These are phyloP conservation scores for Aureobasidium zeae DNA, from an alignment of 2,329 filamentous ascomycete genomes.

Conservation along the genomic window DNA sequence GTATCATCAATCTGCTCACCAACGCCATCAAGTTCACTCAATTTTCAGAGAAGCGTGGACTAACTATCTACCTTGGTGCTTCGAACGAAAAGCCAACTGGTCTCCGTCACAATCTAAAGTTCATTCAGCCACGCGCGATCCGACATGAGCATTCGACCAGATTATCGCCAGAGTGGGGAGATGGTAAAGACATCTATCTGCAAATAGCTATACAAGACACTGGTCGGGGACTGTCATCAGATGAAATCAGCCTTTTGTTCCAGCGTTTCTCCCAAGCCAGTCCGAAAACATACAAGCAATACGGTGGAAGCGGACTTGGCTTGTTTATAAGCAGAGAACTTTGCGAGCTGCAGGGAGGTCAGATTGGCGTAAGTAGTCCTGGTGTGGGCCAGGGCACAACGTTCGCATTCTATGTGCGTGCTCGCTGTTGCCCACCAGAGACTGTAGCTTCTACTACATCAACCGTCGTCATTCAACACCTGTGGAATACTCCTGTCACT, in stretches of 20 bases:
- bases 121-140: constrained; percentile 22
- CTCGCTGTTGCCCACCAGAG: neutral
- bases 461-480: constrained; percentile 1
- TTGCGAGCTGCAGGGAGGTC: constrained; percentile 58
- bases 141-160: constrained; percentile 18
- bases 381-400: constrained; percentile 49
- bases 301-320: constrained; percentile 59
- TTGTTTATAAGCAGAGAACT: constrained; percentile 60
- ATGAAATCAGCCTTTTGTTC: constrained; percentile 44
- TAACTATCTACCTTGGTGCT: constrained; percentile 33
- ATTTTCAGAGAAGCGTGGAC: constrained; percentile 26
- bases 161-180: constrained; percentile 28
- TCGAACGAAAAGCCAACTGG: constrained; percentile 26
- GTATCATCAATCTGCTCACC: constrained; percentile 36
- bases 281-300: constrained; percentile 55
- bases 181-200: constrained; percentile 31
- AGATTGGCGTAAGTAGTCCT: constrained; percentile 53
- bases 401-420: constrained; percentile 53
- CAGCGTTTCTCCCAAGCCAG: constrained; percentile 60
- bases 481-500: constrained; percentile 11
- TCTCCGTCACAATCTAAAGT: constrained; percentile 27
- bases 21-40: constrained; percentile 42
- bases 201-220: constrained; percentile 30
- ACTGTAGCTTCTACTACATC: neutral
- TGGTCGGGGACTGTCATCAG: constrained; percentile 28